Evolutionary conservation across 306 rosid species (phyloP).

Genomic region (Inga oerstediana): DNA sequence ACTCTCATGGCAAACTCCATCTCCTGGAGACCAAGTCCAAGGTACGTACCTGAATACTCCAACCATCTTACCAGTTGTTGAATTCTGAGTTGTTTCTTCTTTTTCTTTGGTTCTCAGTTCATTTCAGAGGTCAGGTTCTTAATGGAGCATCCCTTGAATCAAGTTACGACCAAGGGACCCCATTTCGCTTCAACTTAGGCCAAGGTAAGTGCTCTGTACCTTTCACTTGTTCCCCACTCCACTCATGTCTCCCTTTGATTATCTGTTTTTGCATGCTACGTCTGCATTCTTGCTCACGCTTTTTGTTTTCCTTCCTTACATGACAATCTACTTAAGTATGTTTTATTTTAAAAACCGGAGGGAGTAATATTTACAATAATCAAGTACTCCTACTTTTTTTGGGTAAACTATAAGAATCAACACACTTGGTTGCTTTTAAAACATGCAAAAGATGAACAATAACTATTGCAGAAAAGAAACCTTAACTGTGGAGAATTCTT

Average conservation of each 20-base stretch:
- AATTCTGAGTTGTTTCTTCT: slow-evolving; percentile 15
- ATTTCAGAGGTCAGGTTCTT: slow-evolving; percentile 52
- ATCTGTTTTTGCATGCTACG: background rate
- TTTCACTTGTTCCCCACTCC: background rate
- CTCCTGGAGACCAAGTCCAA: slow-evolving; percentile 62
- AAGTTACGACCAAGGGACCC: slow-evolving; percentile 45
- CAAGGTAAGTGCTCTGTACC: slow-evolving; percentile 45
- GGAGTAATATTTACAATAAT: background rate
- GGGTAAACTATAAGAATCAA: no score
- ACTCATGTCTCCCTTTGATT: background rate
- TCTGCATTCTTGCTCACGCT: background rate
- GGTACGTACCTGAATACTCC: slow-evolving; percentile 32
- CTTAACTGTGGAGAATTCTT: background rate
- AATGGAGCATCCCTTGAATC: slow-evolving; percentile 50
- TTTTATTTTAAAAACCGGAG: no score
- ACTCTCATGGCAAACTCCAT: slow-evolving; percentile 66
- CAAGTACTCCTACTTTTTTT: background rate
- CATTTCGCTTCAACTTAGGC: slow-evolving; percentile 61
- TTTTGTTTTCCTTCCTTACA: background rate
- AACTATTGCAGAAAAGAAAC: background rate
- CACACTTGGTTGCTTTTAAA: background rate
- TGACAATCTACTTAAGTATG: background rate
- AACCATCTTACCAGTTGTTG: background rate
- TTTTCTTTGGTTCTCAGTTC: slow-evolving; percentile 40
- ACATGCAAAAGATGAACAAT: background rate